phyloP scores from a whole-genome alignment of 768 basidiomycete genomes.

The Lepiota brunneoincarnata region DNA sequence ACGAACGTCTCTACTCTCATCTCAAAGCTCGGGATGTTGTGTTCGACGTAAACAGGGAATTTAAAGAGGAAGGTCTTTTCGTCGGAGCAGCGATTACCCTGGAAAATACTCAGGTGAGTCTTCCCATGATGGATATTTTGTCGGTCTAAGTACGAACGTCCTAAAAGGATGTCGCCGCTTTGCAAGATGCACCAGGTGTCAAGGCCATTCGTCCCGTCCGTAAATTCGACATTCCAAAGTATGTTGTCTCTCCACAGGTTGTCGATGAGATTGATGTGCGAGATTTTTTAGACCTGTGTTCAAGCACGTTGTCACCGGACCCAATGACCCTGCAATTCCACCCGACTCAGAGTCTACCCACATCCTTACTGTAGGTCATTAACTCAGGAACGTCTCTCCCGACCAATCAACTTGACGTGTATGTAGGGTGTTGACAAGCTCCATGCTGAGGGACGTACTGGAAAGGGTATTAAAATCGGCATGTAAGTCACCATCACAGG shows the following conservation, averaged over 20 bases:
- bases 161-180: conserved; percentile 42
- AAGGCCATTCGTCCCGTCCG: conserved; percentile 56
- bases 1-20: conserved; percentile 47
- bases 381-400: not conserved
- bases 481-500: conserved; percentile 39
- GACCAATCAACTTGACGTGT: not conserved
- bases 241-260: conserved; percentile 9
- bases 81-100: conserved; percentile 56
- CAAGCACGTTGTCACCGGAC: conserved; percentile 36
- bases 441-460: conserved; percentile 59
- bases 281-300: conserved; percentile 38
- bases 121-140: not conserved
- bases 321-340: conserved; percentile 38
- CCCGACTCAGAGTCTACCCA: conserved; percentile 51
- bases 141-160: not conserved
- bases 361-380: conserved; percentile 44
- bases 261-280: not conserved
- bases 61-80: conserved; percentile 50
- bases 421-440: conserved; percentile 59
- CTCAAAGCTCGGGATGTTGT: conserved; percentile 40
- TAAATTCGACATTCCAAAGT: conserved; percentile 41
- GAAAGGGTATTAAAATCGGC: conserved; percentile 65
- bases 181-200: conserved; percentile 49
- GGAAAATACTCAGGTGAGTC: conserved; percentile 25
- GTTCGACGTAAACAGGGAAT: conserved; percentile 50